Evolutionary conservation across 2,329 filamentous ascomycete species (phyloP).

Genomic region (Pseudopyrenochaeta lycopersici): DNA sequence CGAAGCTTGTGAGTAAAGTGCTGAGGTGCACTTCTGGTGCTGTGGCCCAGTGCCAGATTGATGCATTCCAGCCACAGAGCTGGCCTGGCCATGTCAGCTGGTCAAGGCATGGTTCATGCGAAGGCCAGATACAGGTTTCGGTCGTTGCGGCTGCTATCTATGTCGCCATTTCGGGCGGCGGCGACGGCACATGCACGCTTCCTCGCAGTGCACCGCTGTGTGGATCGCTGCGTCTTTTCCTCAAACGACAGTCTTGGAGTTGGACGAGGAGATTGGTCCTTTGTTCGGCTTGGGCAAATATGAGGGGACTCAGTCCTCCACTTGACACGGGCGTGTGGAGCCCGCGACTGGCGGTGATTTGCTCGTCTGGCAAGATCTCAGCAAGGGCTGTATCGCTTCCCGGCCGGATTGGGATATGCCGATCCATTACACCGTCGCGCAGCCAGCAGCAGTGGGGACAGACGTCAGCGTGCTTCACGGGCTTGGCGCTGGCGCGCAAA

Average conservation of each 20-base stretch:
- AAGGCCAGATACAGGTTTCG: constrained; percentile 8
- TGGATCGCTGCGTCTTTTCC: constrained; percentile 32
- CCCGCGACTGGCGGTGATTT: constrained; percentile 22
- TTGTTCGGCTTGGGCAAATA: constrained; percentile 18
- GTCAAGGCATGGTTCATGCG: neutral
- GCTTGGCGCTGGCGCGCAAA: constrained; percentile 17
- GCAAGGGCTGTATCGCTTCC: constrained; percentile 30
- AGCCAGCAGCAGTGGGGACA: constrained; percentile 18
- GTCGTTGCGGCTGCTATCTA: constrained; percentile 15
- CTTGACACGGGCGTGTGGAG: constrained; percentile 17
- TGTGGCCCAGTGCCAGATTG: neutral
- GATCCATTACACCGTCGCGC: constrained; percentile 8
- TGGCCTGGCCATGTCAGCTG: constrained; percentile 11
- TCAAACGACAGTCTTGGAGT: constrained; percentile 28
- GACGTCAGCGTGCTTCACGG: constrained; percentile 36
- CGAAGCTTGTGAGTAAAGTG: constrained; percentile 7
- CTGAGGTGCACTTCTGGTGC: neutral
- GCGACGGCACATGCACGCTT: constrained; percentile 21
- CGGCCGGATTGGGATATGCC: constrained; percentile 23
- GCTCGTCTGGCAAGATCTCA: constrained; percentile 16
- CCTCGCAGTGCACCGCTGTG: constrained; percentile 17
- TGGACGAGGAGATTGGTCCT: constrained; percentile 10
- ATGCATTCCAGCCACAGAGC: constrained; percentile 1
- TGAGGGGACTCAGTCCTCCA: constrained; percentile 26
- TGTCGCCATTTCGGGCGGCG: constrained; percentile 15